These are phyloP conservation scores for Phytopythium litorale DNA, from an alignment of 352 stramenopile species.

Conservation along the genomic window DNA sequence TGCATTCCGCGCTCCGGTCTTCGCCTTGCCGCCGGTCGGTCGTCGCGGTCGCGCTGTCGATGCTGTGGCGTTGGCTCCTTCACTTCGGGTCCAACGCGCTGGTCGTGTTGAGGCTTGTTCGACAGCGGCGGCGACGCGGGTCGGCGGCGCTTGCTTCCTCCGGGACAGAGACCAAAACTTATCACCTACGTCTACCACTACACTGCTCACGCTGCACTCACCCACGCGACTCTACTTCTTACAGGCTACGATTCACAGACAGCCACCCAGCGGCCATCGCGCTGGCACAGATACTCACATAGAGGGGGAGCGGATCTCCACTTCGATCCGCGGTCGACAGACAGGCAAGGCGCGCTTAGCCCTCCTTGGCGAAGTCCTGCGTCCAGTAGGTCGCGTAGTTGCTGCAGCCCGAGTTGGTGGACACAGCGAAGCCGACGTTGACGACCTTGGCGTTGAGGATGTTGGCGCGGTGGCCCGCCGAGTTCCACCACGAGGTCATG, in stretches of 20 bases:
- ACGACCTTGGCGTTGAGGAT: slow-evolving; percentile 34
- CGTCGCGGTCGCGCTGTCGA: neutral
- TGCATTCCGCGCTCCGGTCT: neutral
- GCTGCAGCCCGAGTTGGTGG: slow-evolving; percentile 22
- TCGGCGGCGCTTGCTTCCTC: neutral
- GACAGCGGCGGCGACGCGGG: neutral
- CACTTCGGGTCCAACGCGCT: neutral
- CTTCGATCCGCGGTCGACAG: slow-evolving; percentile 1
- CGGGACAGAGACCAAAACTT: neutral
- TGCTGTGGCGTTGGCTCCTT: neutral
- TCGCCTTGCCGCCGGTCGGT: neutral
- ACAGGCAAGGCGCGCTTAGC: neutral
- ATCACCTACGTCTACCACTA: neutral
- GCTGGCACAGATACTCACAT: neutral
- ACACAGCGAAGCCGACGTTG: slow-evolving; percentile 28
- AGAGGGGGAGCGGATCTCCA: neutral
- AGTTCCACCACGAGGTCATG: slow-evolving; percentile 52
- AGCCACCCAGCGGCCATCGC: neutral
- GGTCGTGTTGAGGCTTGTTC: neutral
- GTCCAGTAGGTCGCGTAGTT: slow-evolving; percentile 56
- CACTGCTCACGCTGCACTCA: neutral
- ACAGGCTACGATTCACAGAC: neutral
- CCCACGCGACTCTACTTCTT: slow-evolving; percentile 1
- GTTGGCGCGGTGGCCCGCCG: slow-evolving; percentile 33
- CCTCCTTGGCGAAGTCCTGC: slow-evolving; percentile 39